Evolutionary conservation across 371 early-diverging fungal species (phyloP), one percentile per base, ranked within the genome.

Genomic region (Mortierella sp.): DNA sequence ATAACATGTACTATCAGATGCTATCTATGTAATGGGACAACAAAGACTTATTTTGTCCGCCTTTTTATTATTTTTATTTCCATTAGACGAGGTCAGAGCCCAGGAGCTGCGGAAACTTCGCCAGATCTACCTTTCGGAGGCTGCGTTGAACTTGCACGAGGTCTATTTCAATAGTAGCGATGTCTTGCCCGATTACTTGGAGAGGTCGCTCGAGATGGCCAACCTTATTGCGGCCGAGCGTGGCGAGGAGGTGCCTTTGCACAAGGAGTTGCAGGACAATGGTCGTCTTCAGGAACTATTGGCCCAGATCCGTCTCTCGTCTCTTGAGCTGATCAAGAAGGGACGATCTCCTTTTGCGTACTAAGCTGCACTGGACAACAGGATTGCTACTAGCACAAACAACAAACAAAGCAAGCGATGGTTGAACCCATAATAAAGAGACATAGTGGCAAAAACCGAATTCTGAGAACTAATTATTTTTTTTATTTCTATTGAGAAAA

Each of bases 51-150:
- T 53, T 9, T 40, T 26, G 7, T 37, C 37, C 13, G 8, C 19
- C 5, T 43, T 37, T 31, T 50, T 50, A 6, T 58, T 19, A 13
- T n/a, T 24, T 16, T 39, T 44, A 22, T n/a, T 43, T 43, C 10
- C 11, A n/a, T n/a, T 66, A 81, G 82, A 81, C 50, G 67, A 41
- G 37, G 43, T 31, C 6, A 73, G 82, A 66, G 76, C 75, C 41
- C 50, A 75, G 41, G 79, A 83, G 31, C 40, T 83, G 64, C 55
- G 37, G 40, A 65, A 55, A 24, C 69, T 83, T 37, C 84, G 84
- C 37, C 79, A 76, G 61, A 68, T 83, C 34, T 83, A 83, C 55
- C 69, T 83, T 43, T 78, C 84, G 0, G 84, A 83, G 47, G 65
- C 79, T 64, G 74, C 79, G 50, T 73, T 83, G 70, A 78, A 78